These are phyloP conservation scores for Babesia gibsoni DNA, from an alignment of 169 alveolate species.

Conservation along the genomic window DNA sequence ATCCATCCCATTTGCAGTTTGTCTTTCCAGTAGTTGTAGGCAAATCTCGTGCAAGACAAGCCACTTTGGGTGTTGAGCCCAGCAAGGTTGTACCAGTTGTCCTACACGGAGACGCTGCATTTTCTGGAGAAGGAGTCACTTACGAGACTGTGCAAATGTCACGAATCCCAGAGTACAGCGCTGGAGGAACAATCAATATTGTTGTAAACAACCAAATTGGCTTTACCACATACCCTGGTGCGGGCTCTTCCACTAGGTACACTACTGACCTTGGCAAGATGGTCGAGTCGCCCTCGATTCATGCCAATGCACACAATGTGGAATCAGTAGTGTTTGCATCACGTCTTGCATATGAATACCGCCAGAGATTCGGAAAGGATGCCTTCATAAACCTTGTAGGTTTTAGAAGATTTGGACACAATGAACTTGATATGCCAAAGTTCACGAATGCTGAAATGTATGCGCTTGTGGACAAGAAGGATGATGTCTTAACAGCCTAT, in stretches of 20 bases:
- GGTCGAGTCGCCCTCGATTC: slow-evolving; percentile 90
- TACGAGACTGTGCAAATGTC: slow-evolving; percentile 91
- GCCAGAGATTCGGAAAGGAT: slow-evolving; percentile 85
- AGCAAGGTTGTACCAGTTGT: slow-evolving; percentile 81
- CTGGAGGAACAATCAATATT: slow-evolving; percentile 90
- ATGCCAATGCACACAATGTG: slow-evolving; percentile 92
- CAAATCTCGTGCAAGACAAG: slow-evolving; percentile 86
- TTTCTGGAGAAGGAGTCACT: slow-evolving; percentile 94
- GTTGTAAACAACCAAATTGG: slow-evolving; percentile 94
- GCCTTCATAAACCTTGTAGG: slow-evolving; percentile 91
- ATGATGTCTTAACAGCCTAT: slow-evolving; percentile 78
- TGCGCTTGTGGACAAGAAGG: slow-evolving; percentile 78
- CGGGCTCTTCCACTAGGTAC: slow-evolving; percentile 85
- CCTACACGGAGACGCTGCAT: slow-evolving; percentile 94
- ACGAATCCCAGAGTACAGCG: slow-evolving; percentile 80
- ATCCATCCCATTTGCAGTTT: slow-evolving; percentile 93
- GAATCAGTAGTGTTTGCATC: slow-evolving; percentile 88
- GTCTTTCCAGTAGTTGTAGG: slow-evolving; percentile 92
- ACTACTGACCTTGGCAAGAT: slow-evolving; percentile 90
- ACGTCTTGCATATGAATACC: slow-evolving; percentile 86
- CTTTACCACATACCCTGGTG: slow-evolving; percentile 91
- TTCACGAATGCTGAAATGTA: slow-evolving; percentile 93
- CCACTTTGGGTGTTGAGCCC: slow-evolving; percentile 1
- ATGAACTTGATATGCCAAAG: slow-evolving; percentile 93
- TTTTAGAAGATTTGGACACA: slow-evolving; percentile 91